phyloP scores from a whole-genome alignment of 2,329 filamentous ascomycete species.

The Colletotrichum sojae region DNA sequence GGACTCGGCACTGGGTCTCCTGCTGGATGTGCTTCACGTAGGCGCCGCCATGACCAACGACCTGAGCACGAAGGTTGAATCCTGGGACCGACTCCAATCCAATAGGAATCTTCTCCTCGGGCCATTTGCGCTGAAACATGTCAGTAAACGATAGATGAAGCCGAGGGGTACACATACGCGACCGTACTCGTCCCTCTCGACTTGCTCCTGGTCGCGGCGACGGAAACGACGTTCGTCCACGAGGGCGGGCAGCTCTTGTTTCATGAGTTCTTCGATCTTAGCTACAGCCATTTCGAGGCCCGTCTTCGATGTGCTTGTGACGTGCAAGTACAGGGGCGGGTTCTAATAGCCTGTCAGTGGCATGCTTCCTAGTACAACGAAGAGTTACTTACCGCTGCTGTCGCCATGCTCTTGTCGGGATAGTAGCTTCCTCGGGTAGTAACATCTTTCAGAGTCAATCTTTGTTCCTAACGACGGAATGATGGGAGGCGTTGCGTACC shows the following conservation, averaged over 20 bases:
- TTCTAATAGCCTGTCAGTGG: constrained; percentile 69
- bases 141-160: constrained; percentile 34
- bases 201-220: constrained; percentile 82
- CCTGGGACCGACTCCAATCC: constrained; percentile 91
- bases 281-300: constrained; percentile 90
- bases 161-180: constrained; percentile 72
- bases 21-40: constrained; percentile 99
- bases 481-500: constrained; percentile 82
- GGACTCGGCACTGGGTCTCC: constrained; percentile 94
- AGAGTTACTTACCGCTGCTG: constrained; percentile 79
- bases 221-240: constrained; percentile 95
- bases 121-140: constrained; percentile 90
- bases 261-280: constrained; percentile 95
- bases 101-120: constrained; percentile 94
- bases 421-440: constrained; percentile 97
- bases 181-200: constrained; percentile 92
- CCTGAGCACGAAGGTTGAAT: constrained; percentile 96
- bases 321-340: constrained; percentile 93
- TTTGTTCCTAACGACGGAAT: constrained; percentile 64
- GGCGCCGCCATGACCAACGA: constrained; percentile 92
- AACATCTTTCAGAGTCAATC: constrained; percentile 85
- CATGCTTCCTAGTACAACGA: neutral
- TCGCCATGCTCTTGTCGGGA: constrained; percentile 98
- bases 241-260: constrained; percentile 94
- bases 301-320: constrained; percentile 92